Conservation (phyloP, 805 yeast genomes). For the Spathaspora hagerdaliae region DNA sequence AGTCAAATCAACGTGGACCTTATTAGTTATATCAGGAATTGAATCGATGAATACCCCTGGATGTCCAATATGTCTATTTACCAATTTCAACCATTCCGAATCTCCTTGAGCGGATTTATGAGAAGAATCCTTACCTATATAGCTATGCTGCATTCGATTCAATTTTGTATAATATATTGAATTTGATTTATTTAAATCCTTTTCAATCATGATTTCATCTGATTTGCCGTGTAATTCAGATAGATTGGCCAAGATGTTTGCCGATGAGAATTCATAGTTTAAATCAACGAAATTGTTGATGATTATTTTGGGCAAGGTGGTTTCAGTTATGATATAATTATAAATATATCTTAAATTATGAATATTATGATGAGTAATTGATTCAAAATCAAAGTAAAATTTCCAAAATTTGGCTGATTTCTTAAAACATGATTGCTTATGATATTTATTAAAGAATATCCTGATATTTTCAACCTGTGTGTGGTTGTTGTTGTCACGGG, state of each 20-base stretch:
- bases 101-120: too few species aligned
- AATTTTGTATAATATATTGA: conserved; percentile 23
- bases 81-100: conserved; percentile 12
- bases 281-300: conserved; percentile 34
- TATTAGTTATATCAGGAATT: conserved; percentile 33
- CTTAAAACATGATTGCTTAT: conserved; percentile 27
- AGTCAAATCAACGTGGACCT: conserved; percentile 18
- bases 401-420: conserved; percentile 53
- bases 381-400: conserved; percentile 52
- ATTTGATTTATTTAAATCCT: conserved; percentile 21
- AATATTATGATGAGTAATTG: conserved; percentile 35
- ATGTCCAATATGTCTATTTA: conserved; percentile 23
- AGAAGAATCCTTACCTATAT: too few species aligned
- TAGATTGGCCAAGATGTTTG: conserved; percentile 10
- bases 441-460: conserved; percentile 26
- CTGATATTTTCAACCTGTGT: too few species aligned
- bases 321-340: conserved; percentile 38
- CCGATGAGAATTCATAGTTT: conserved; percentile 15
- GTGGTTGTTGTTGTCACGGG: too few species aligned
- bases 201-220: conserved; percentile 11
- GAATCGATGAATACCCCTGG: conserved; percentile 33
- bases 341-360: conserved; percentile 44
- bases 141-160: conserved; percentile 8
- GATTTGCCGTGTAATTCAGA: conserved; percentile 5
- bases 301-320: conserved; percentile 45